Base-by-base conservation (phyloP, 352 stramenopile genomes). In the Phytophthora litchii region DNA sequence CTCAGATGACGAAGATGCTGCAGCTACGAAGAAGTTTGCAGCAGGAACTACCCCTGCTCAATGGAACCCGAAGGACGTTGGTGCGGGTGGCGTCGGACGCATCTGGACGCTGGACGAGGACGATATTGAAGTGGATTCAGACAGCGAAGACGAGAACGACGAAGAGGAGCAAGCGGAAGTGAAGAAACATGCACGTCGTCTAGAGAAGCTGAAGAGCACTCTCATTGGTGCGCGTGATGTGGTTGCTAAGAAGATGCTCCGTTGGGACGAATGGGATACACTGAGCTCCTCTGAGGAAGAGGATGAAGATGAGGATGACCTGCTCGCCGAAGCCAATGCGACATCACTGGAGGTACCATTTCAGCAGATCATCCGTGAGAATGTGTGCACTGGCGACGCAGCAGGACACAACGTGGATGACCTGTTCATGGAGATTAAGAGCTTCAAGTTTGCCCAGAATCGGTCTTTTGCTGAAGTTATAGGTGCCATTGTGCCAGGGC, bases 391-490 rank as follows among this genome's bases (percentile, higher is more conserved):
- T 13, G 86, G 86, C 19, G 86, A 95, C 54, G 67, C 71, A 2
- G 83, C 79, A 3, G 82, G 80, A 17, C 81, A 95, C 71, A 81
- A 82, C 38, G 80, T 96, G 41, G 88, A 97, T 49, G 94, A 97
- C 70, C 70, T 96, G 54, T 91, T 96, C 58, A 89, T 97, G 74
- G 90, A 97, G 72, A 97, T 97, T 67, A 97, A 97, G 79, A 92
- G 87, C 53, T 97, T 91, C 68, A 97, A 97, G 67, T 97, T 97
- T 66, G 87, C 90, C n/a, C 88, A 97, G 70, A 97, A 97, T 70
- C 72, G 84, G 8, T 79, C 83, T 54, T 94, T 95, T 45, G 74
- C 77, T 19, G 84, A 92, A 32, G 88, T 93, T 31, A 78, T 96
- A 42, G 67, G 70, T 17, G 87, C 83, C 21, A 89, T 96, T 48